Base-by-base conservation (phyloP, 345 rosid genomes). In the rapeseed (Brassica napus) region DNA sequence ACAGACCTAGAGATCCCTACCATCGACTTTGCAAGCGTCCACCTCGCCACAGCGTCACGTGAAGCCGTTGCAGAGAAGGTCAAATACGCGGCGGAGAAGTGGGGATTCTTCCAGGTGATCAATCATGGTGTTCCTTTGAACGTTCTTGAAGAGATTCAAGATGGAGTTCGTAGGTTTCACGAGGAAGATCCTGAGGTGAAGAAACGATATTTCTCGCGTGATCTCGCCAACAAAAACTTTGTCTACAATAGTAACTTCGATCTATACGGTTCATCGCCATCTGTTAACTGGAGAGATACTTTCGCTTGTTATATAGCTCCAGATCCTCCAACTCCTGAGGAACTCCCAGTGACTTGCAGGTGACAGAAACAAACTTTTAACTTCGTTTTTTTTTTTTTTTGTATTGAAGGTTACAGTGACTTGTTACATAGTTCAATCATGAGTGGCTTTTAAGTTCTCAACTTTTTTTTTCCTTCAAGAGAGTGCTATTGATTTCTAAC, bases 301-400 rank as follows among this genome's bases (percentile, higher is more conserved):
- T 52, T 86, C n/a, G 10, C 24, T 67, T 86, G 88, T 65, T 16
- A 59, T 54, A 61, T 87, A 74, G 85, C 86, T 71, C 88, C 88
- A 5, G 4, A 62, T 61, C 74, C 87, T 49, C 88, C 86, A 0
- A 5, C 66, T 6, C 86, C 66, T 1, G 81, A 87, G 8, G 89
- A 89, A 2, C 57, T 89, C 68, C 93, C 88, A 15, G 62, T 57
- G 24, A 49, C 72, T 5, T 89, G 89, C 85, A 82, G 88, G 89
- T 86, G 1, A 71, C 10, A 30, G 3, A 32, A 77, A 44, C 26
- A 59, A 0, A 58, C 61, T 35, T 9, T 10, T 58, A 3, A 58
- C 14, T 16, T 18, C 14, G 0, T 23, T 1, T 23, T 23, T 23
- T 1, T 23, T 23, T 18, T 18, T 9, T 0, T 12, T 55, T 57